Evolutionary conservation across 805 yeast genomes (phyloP), one percentile per base, ranked within the genome.

Genomic region (Candida easanensis): DNA sequence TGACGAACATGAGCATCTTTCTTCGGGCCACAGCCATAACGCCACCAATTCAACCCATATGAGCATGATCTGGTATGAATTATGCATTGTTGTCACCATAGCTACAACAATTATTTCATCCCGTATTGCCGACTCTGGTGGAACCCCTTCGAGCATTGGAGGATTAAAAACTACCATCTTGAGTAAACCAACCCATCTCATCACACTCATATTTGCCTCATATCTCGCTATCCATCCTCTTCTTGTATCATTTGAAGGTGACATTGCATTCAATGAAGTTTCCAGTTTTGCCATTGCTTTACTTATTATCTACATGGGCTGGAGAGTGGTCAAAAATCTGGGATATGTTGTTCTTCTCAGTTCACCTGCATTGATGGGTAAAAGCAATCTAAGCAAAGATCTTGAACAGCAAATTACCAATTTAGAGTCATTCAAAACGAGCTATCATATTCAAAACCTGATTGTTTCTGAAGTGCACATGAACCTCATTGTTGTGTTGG

Each of bases 381-480:
- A 65, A 53, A 57, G 57, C 40, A 45, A 67, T 38, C 38, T 74
- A 10, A 68, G 66, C 45, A 45, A 65, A 0, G 55, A 64, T 4
- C 70, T 85, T 5, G 61, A 61, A n/a, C 72, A 70, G 34, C 58
- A 61, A 10, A 71, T 85, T n/a, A 59, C 65, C 20, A 56, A 58
- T 1, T 60, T 80, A n/a, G 80, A 77, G 13, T 65, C 64, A 30
- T 85, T 76, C 62, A 79, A 74, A 53, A 60, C 71, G 3, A 61
- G 66, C 5, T 82, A 80, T 53, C 56, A 58, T 6, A 57, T 84
- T 14, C 68, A 68, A 59, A 53, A 67, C 34, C 42, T 84, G 8
- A 66, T 76, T 39, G 64, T 85, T 6, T 72, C 84, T 3, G 79
- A 82, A 51, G 81, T 83, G 30, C 84, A 81, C 57, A 77, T 79